Conservation (phyloP, 306 rosid genomes). For the peach (Prunus persica) region Prunus_persica_NCBIv2 NC_034010.1:5892001-5892500, state of each 20-base stretch:
- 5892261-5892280: not conserved
- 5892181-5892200: not conserved
- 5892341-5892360: not conserved
- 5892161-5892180: not conserved
- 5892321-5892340: not conserved
- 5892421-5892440: not conserved
- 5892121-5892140: not conserved
- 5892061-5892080: slow-evolving; percentile 45
- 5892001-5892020: slow-evolving; percentile 93
- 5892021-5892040: slow-evolving; percentile 88
- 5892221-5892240: not conserved
- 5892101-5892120: too few relatives aligned
- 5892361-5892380: not conserved
- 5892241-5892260: not conserved
- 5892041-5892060: slow-evolving; percentile 94
- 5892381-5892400: not conserved
- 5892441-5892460: not conserved
- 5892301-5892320: not conserved
- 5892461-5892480: not conserved
- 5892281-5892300: not conserved
- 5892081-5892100: slow-evolving; percentile 5
- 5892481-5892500: not conserved
- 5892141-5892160: not conserved
- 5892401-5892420: not conserved
- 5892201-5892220: not conserved